Percentiles rank a stretch among this genome's conserved stretches.
These are phyloP conservation scores for Phaffomyces thermotolerans DNA, from an alignment of 805 yeast genomes.

Conservation along the genomic window DNA sequence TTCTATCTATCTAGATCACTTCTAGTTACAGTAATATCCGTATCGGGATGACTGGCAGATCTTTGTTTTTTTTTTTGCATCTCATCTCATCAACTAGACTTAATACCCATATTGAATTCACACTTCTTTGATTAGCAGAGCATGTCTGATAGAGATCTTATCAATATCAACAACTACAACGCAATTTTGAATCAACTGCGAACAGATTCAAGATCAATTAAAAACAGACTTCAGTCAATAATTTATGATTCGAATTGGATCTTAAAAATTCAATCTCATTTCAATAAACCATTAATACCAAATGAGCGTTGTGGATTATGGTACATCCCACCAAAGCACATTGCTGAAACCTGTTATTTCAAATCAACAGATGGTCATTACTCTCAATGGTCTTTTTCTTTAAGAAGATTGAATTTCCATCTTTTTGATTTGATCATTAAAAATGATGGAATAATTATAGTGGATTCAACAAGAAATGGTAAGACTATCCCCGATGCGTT, in stretches of 20 bases:
- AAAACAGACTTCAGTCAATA: slow-evolving; percentile 68
- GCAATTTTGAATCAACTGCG: too few relatives aligned
- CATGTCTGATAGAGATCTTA: too few relatives aligned
- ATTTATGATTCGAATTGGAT: slow-evolving; percentile 52
- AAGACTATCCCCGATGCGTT: slow-evolving; percentile 81
- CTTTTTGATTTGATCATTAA: slow-evolving; percentile 41
- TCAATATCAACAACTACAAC: too few relatives aligned
- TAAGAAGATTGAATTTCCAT: slow-evolving; percentile 69
- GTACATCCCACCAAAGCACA: slow-evolving; percentile 52
- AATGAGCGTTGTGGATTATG: slow-evolving; percentile 86
- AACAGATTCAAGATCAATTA: slow-evolving; percentile 29
- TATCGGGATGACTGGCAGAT: too few relatives aligned
- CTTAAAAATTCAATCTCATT: slow-evolving; percentile 29
- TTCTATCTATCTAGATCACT: too few relatives aligned
- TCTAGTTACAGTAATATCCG: too few relatives aligned
- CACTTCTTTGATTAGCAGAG: too few relatives aligned
- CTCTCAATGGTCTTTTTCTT: slow-evolving; percentile 71
- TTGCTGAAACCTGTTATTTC: slow-evolving; percentile 53
- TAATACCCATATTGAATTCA: too few relatives aligned
- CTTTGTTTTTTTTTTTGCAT: too few relatives aligned
- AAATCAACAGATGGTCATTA: slow-evolving; percentile 91
- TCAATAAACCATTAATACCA: slow-evolving; percentile 43
- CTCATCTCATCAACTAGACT: too few relatives aligned
- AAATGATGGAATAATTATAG: slow-evolving; percentile 46
- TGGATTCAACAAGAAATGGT: slow-evolving; percentile 84